phyloP scores from a whole-genome alignment of 768 basidiomycete species.

The Suillus tomentosus region DNA sequence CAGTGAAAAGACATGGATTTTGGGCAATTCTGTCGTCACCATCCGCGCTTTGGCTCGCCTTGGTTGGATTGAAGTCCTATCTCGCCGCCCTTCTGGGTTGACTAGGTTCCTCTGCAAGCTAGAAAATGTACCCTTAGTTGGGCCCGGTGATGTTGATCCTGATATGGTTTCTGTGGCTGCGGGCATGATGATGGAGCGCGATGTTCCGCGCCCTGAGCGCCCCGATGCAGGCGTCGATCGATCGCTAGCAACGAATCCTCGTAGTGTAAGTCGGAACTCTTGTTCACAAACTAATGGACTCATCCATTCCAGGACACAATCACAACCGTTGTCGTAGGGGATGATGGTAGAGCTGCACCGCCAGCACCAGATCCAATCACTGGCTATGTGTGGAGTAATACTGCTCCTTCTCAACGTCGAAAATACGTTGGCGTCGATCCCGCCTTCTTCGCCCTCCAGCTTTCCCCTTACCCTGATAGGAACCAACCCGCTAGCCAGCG shows the following conservation, averaged over 20 bases:
- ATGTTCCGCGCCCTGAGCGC: constrained; percentile 37
- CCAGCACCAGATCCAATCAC: constrained; percentile 70
- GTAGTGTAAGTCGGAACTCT: constrained; percentile 1
- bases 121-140: constrained; percentile 87
- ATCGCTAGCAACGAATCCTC: neutral
- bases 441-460: constrained; percentile 80
- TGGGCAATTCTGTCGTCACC: constrained; percentile 84
- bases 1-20: constrained; percentile 78
- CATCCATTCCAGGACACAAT: constrained; percentile 6
- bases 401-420: constrained; percentile 85
- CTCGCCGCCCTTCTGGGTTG: constrained; percentile 86
- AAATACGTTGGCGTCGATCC: constrained; percentile 88
- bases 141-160: constrained; percentile 81
- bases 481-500: constrained; percentile 40
- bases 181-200: constrained; percentile 70
- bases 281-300: neutral
- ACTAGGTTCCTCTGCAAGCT: constrained; percentile 81
- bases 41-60: constrained; percentile 68
- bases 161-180: constrained; percentile 75
- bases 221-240: constrained; percentile 18
- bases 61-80: constrained; percentile 89
- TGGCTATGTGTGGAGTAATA: constrained; percentile 86
- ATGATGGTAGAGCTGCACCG: constrained; percentile 18
- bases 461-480: constrained; percentile 71
- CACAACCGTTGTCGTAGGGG: constrained; percentile 10